phyloP scores from a whole-genome alignment of 352 stramenopile species.

The Albugo laibachii region DNA sequence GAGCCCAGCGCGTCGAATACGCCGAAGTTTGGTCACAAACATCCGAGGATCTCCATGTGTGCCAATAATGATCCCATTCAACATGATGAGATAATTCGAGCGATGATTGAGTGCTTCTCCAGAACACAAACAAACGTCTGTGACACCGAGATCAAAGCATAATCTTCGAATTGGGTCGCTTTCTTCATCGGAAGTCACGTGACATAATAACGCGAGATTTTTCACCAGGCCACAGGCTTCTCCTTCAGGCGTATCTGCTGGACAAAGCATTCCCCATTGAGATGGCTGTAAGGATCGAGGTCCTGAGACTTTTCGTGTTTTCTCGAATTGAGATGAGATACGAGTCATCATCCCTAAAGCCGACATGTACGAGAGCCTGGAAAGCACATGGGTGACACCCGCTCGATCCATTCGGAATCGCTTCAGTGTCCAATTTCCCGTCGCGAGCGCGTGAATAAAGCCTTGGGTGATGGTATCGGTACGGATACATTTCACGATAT shows the following conservation, averaged over 20 bases:
- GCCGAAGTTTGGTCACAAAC: slow-evolving; percentile 75
- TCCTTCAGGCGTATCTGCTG: slow-evolving; percentile 97
- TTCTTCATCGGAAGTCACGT: slow-evolving; percentile 89
- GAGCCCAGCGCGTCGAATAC: slow-evolving; percentile 61
- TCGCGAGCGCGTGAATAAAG: slow-evolving; percentile 70
- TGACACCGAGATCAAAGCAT: slow-evolving; percentile 94
- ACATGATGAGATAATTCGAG: slow-evolving; percentile 93
- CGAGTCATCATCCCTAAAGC: slow-evolving; percentile 98
- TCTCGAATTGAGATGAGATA: slow-evolving; percentile 98
- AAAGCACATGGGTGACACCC: slow-evolving; percentile 94
- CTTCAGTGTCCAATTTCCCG: slow-evolving; percentile 98
- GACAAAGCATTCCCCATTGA: slow-evolving; percentile 99
- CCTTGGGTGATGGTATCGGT: slow-evolving; percentile 96
- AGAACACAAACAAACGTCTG: slow-evolving; percentile 87
- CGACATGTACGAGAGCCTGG: slow-evolving; percentile 95
- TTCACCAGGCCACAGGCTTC: slow-evolving; percentile 99
- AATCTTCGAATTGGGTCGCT: slow-evolving; percentile 85
- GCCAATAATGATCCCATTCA: slow-evolving; percentile 98
- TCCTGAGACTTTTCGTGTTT: slow-evolving; percentile 96
- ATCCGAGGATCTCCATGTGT: slow-evolving; percentile 83
- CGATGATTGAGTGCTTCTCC: slow-evolving; percentile 93
- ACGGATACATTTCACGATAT: slow-evolving; percentile 95
- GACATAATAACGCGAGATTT: slow-evolving; percentile 95
- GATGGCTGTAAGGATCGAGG: slow-evolving; percentile 94
- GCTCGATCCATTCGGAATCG: slow-evolving; percentile 98